Base-by-base conservation (phyloP, 140 eudicot genomes). In the Senecio squalidus region DNA sequence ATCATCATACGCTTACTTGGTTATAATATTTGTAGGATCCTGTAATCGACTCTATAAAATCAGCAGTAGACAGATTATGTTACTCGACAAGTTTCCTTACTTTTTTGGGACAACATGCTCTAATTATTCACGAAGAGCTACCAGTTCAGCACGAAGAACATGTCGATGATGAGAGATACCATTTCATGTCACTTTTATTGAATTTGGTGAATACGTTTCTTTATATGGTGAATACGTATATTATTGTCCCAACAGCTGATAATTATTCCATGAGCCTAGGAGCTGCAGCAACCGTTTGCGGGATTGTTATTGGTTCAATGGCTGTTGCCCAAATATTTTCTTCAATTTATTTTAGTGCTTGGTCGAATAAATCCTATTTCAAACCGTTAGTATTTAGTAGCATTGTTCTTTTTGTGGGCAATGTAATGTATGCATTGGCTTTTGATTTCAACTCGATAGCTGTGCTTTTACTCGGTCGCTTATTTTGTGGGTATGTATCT, bases 231-330 rank as follows among this genome's bases (percentile, higher is more conserved):
- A 92, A 87, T 61, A 84, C 98, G 0, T 92, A 92, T 60, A 92
- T 87, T 40, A 87, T 92, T 57, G 98, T 92, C 50, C 98, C 98
- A 11, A 87, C 98, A 53, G 98, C 98, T 7, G 98, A 92, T 69
- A 82, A 81, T 62, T 92, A 92, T 66, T 82, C 98, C 30, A 66
- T 71, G 74, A 87, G 96, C 70, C 82, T 92, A 52, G 98, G 98
- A 67, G 96, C 96, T 67, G 96, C 96, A 60, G 78, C 96, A 58
- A 92, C 98, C 20, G 86, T 82, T 60, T 92, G 98, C 21, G 96
- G 98, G 33, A 60, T 81, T 28, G 93, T 92, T 41, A 87, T 92
- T 55, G 98, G 98, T 48, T 78, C 98, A 51, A 92, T 92, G 96
- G 98, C 98, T 2, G 93, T 88, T 47, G 96, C 98, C 3, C 98